Evolutionary conservation across 2,329 filamentous ascomycete species (phyloP).

Genomic region (Mariannaea sp.): DNA sequence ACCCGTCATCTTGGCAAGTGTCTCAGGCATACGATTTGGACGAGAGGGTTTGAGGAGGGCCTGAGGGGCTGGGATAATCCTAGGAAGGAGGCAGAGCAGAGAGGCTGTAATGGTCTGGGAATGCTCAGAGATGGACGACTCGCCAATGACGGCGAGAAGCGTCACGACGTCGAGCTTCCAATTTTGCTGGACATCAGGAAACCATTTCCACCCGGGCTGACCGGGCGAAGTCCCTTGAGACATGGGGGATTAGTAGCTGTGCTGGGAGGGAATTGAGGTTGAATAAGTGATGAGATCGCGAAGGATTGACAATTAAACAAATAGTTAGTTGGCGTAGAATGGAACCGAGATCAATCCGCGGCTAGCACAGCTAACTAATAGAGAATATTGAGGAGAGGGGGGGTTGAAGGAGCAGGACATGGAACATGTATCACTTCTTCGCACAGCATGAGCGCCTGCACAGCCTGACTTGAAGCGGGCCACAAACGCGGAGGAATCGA

Average conservation of each 20-base stretch:
- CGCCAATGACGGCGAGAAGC: conserved; percentile 66
- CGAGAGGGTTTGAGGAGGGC: conserved; percentile 62
- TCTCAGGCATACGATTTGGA: conserved; percentile 60
- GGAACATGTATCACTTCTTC: too few species aligned
- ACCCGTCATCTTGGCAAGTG: conserved; percentile 60
- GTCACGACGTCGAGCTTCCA: conserved; percentile 67
- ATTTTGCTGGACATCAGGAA: conserved; percentile 47
- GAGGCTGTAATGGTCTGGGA: conserved; percentile 64
- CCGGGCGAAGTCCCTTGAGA: conserved; percentile 23
- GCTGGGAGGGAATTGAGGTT: neutral
- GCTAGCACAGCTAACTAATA: neutral
- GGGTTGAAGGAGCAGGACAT: neutral
- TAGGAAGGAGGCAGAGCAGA: conserved; percentile 60
- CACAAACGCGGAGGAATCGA: neutral
- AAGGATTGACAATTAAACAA: neutral
- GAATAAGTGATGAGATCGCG: neutral
- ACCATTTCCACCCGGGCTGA: conserved; percentile 47
- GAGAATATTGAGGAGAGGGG: neutral
- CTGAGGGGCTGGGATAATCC: conserved; percentile 66
- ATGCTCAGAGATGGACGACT: conserved; percentile 62
- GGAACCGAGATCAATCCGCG: neutral
- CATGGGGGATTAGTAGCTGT: conserved; percentile 33
- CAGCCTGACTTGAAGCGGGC: conserved; percentile 5
- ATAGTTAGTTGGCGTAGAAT: neutral
- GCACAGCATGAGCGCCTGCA: neutral